Conservation (phyloP, 805 yeast species). For the Middelhovenomyces tepae region DNA sequence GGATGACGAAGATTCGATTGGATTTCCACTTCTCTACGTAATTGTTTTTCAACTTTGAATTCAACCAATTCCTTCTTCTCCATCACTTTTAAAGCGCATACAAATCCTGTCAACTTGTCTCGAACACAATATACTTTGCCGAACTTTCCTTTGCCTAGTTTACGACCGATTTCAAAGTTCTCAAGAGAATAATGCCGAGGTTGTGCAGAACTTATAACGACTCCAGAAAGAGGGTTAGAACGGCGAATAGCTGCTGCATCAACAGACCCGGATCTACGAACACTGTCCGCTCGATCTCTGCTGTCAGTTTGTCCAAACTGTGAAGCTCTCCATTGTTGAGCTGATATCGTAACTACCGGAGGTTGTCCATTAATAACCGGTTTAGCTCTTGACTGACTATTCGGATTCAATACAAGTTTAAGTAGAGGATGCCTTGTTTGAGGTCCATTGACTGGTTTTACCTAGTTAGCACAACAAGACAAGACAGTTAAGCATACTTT, state of each 20-base stretch:
- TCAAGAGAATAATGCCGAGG: constrained; percentile 35
- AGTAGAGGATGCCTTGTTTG: constrained; percentile 16
- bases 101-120: constrained; percentile 64
- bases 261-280: constrained; percentile 3
- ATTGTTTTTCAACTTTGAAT: constrained; percentile 73
- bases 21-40: constrained; percentile 85
- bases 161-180: constrained; percentile 81
- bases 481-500: constrained; percentile 2
- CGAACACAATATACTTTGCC: constrained; percentile 87
- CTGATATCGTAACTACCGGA: constrained; percentile 8
- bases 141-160: constrained; percentile 86
- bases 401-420: constrained; percentile 16
- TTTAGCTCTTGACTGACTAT: constrained; percentile 13
- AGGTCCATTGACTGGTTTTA: constrained; percentile 1
- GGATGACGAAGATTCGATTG: constrained; percentile 71
- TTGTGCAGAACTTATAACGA: constrained; percentile 7
- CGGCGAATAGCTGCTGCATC: constrained; percentile 10
- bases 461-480: constrained; percentile 1
- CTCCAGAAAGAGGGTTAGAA: constrained; percentile 17
- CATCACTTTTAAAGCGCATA: constrained; percentile 91
- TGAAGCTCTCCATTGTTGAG: constrained; percentile 13
- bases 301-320: constrained; percentile 5
- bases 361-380: constrained; percentile 2
- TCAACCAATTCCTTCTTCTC: constrained; percentile 67
- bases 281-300: background rate